Evolutionary conservation across 495 filamentous ascomycete species (phyloP), one percentile per base, ranked within the genome.

Genomic region (Penicillium malachiteum): DNA sequence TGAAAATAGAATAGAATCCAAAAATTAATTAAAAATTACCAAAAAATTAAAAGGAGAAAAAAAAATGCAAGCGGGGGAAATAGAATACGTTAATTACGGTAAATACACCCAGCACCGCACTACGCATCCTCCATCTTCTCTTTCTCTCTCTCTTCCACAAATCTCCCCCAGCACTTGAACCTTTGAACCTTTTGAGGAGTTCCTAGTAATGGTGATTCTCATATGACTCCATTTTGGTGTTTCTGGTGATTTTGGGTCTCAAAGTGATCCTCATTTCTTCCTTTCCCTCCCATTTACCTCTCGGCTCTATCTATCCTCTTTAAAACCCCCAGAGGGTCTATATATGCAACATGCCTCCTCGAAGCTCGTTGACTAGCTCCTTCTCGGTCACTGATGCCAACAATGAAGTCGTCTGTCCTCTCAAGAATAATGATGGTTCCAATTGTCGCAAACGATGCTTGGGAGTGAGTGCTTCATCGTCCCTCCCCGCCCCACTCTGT

Each of bases 361-460:
- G 89, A 83, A 86, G 87, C 58, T 88, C 90, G 52, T 79, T 95
- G 68, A 92, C 89, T 54, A 87, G 87, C 71, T 95, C 91, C 51
- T 96, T 96, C 69, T 93, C 92, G 59, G 88, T 96, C 65, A 87
- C 89, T 57, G 91, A 96, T 78, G 84, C 86, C 70, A 91, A 87
- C 69, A 95, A 95, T 73, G 94, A 97, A 73, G 93, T 98, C 60
- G 91, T 97, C 56, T 98, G 94, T 79, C 94, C 94, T 57, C 77
- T 98, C 78, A 86, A 85, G 66, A 97, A 96, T 71, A 91, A 96
- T 56, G 94, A 98, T 84, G 91, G 91, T 64, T 96, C 94, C 63
- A 91, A 87, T 78, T 98, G 94, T 82, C 89, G 94, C 68, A 98
- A 98, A 79, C 83, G 94, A 78, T 98, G 94, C 74, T 82, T 94